A percentile compares a stretch with the other conserved stretches of the same genome.
phyloP scores from a whole-genome alignment of 2,329 filamentous ascomycete genomes.

The Apiospora hydei region DNA sequence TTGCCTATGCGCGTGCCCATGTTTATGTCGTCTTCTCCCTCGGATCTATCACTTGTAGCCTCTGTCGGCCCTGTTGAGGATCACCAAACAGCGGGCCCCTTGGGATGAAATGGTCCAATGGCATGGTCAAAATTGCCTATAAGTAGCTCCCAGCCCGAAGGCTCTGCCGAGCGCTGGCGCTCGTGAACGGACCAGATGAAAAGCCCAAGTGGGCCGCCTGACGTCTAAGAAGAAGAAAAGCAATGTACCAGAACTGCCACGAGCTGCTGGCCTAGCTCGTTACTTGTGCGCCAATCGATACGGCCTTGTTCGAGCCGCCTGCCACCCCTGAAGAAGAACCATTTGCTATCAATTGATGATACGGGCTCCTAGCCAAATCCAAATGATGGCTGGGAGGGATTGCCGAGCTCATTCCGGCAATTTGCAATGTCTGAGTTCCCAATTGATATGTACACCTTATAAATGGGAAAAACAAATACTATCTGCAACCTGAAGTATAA shows the following conservation, averaged over 20 bases:
- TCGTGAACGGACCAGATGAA: constrained; percentile 10
- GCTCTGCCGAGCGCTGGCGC: constrained; percentile 13
- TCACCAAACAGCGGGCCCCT: background rate
- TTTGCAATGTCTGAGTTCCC: background rate
- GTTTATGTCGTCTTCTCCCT: background rate
- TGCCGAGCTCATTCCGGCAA: background rate
- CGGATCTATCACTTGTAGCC: background rate
- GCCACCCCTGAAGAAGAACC: background rate
- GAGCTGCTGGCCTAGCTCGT: background rate
- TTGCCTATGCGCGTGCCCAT: constrained; percentile 6
- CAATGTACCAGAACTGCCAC: background rate
- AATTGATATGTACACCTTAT: background rate
- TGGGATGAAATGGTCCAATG: background rate
- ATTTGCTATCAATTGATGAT: background rate
- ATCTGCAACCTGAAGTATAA: background rate
- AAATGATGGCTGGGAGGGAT: background rate
- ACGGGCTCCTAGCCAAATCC: background rate
- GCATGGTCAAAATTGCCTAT: background rate
- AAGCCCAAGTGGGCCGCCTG: constrained; percentile 4
- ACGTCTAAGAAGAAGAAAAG: constrained; percentile 1
- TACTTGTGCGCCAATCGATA: background rate
- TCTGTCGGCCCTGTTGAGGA: constrained; percentile 16
- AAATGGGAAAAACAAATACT: background rate
- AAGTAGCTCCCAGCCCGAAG: background rate
- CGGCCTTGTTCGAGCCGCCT: background rate